A percentile compares a stretch with the other conserved stretches of the same genome.
Evolutionary conservation across 331 rosid species (phyloP).

Genomic region (Spiraea crenata): DNA sequence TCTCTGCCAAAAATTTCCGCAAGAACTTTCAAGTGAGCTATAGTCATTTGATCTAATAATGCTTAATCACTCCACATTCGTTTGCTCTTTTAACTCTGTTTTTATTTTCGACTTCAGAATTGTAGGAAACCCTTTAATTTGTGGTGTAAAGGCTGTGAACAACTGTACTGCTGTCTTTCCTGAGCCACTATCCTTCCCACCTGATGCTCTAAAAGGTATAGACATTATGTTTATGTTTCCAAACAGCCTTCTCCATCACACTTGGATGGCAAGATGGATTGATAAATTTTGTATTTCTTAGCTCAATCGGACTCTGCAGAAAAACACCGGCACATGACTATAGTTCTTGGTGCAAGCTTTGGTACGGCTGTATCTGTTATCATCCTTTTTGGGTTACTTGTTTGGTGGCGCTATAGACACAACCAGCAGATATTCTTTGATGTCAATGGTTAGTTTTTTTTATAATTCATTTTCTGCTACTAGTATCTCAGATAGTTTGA

Average conservation of each 20-base stretch:
- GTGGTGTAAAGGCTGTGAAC: slow-evolving; percentile 67
- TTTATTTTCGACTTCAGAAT: slow-evolving; percentile 49
- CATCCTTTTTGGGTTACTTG: slow-evolving; percentile 53
- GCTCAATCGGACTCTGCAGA: slow-evolving; percentile 50
- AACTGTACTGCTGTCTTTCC: slow-evolving; percentile 82
- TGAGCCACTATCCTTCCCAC: slow-evolving; percentile 89
- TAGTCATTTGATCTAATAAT: slow-evolving; percentile 10
- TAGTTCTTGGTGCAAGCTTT: slow-evolving; percentile 86
- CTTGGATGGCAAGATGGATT: slow-evolving; percentile 19
- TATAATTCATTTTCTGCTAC: background rate
- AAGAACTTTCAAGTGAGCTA: slow-evolving; percentile 89
- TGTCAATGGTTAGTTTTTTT: slow-evolving; percentile 64
- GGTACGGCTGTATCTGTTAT: slow-evolving; percentile 66
- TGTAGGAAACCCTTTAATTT: slow-evolving; percentile 84
- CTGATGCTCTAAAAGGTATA: slow-evolving; percentile 66
- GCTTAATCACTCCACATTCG: slow-evolving; percentile 20
- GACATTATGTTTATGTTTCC: background rate
- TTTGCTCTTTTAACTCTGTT: background rate
- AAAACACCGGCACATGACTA: slow-evolving; percentile 63
- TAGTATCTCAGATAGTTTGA: background rate
- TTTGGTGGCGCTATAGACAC: slow-evolving; percentile 91
- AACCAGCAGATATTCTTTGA: slow-evolving; percentile 97
- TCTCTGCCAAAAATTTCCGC: slow-evolving; percentile 86
- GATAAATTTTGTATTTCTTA: slow-evolving; percentile 36
- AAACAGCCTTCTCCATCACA: slow-evolving; percentile 2